Evolutionary conservation across 495 filamentous ascomycete genomes (phyloP).

Genomic region (Penicillium coprophilum): DNA sequence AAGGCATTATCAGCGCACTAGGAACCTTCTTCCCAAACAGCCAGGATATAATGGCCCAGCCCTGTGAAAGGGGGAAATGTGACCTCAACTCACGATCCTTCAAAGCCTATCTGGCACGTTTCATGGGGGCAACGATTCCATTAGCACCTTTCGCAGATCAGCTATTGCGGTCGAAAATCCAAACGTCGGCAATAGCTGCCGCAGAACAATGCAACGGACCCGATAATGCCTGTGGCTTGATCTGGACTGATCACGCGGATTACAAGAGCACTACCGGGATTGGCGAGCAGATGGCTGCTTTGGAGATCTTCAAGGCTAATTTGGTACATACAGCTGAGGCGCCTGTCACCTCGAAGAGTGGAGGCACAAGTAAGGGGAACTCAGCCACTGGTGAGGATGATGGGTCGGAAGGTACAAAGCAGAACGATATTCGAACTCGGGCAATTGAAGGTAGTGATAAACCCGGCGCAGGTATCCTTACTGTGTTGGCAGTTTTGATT

Average conservation of each 20-base stretch:
- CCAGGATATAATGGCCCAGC: conserved; percentile 56
- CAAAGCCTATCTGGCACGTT: conserved; percentile 78
- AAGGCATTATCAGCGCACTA: conserved; percentile 54
- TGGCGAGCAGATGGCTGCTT: conserved; percentile 66
- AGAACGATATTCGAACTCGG: conserved; percentile 13
- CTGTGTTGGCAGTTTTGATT: conserved; percentile 42
- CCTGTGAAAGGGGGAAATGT: conserved; percentile 56
- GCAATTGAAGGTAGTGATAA: conserved; percentile 52
- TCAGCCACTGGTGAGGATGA: conserved; percentile 50
- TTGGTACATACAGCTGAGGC: conserved; percentile 38
- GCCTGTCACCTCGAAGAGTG: conserved; percentile 59
- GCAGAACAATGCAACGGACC: conserved; percentile 65
- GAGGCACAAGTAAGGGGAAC: conserved; percentile 70
- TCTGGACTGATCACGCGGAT: conserved; percentile 47
- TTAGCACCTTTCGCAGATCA: conserved; percentile 62
- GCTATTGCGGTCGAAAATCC: conserved; percentile 59
- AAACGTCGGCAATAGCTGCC: conserved; percentile 61
- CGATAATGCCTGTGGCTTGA: conserved; percentile 60
- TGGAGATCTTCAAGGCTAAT: conserved; percentile 61
- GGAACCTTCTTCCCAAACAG: conserved; percentile 49
- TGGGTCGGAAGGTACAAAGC: not conserved
- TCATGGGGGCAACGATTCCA: conserved; percentile 63
- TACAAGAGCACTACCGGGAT: conserved; percentile 57
- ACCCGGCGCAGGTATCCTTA: conserved; percentile 62
- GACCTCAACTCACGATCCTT: conserved; percentile 72